These are phyloP conservation scores for Acorus gramineus DNA, from an alignment of 106 monocot species.

Conservation along the genomic window DNA sequence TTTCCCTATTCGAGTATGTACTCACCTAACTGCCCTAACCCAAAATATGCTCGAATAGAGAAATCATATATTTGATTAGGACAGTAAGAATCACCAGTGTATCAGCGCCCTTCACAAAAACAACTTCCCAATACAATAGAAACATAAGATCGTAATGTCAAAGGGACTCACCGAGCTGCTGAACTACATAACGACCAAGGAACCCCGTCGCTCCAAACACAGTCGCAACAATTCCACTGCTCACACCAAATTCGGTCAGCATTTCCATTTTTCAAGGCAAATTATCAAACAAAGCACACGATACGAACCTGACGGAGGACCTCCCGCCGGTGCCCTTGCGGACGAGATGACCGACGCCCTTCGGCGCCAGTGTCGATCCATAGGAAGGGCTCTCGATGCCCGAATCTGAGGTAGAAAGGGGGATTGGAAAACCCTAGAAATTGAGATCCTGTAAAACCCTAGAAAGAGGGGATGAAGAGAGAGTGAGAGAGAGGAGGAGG, in stretches of 20 bases:
- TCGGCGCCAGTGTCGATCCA: slow-evolving; percentile 47
- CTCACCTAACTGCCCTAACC: too few species aligned
- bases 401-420: too few species aligned
- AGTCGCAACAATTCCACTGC: slow-evolving; percentile 90
- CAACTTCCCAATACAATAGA: not conserved
- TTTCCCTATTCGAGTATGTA: too few species aligned
- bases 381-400: not conserved
- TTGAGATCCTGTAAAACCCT: too few species aligned
- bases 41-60: too few species aligned
- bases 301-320: slow-evolving; percentile 98
- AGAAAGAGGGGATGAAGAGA: too few species aligned
- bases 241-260: not conserved
- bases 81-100: too few species aligned
- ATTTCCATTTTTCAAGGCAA: too few species aligned
- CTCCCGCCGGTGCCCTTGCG: slow-evolving; percentile 97
- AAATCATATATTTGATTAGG: too few species aligned
- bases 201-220: slow-evolving; percentile 99
- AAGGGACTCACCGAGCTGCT: slow-evolving; percentile 70
- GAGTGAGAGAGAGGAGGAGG: too few species aligned
- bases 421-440: too few species aligned
- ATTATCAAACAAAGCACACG: not conserved
- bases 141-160: not conserved
- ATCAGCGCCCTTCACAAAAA: not conserved
- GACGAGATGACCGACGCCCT: slow-evolving; percentile 68
- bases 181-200: slow-evolving; percentile 98